Evolutionary conservation across 2,329 filamentous ascomycete genomes (phyloP), one percentile per base, ranked within the genome.

Genomic region (Aspergillus neotritici): DNA sequence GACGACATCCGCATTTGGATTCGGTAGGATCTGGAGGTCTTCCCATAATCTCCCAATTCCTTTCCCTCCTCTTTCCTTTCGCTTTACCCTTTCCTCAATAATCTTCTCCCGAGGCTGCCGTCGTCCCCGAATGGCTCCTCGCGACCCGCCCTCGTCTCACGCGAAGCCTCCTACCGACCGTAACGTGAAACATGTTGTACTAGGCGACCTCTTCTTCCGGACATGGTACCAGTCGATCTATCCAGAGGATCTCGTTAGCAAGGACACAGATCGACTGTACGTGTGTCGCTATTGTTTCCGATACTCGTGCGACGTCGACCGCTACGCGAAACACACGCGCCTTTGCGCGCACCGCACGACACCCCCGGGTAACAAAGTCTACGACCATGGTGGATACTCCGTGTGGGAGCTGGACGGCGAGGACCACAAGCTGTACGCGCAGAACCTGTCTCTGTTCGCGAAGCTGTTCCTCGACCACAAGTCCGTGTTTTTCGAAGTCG

Each of bases 401-500:
- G 82, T 98, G 7, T 93, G 89, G 79, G 87, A 95, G 66, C 82
- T 97, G 6, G 93, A 98, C 61, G 93, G 93, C 14, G 89, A 90
- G 61, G 80, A 84, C 53, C 79, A 95, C 51, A 85, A 84, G 77
- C 78, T 96, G 25, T 97, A 94, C 64, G 90, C 88, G 54, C 93
- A 97, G 68, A 95, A 96, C 57, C 78, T 98, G 10, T 96, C 87
- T 8, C 82, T 98, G 35, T 96, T 97, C 65, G 90, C 89, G 21
- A 98, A 97, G 68, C 80, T 98, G 34, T 98, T 97, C 66, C 84
- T 98, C 52, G 90, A 97, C 66, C 95, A 94, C 62, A 98, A 98
- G 63, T 95, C 88, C 6, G 90, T 98, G 55, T 97, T 96, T 69
- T 98, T 95, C 72, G 93, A 98, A 61, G 90, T 96, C 35, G 82